Conservation (phyloP, 345 rosid genomes). For the Noccaea caerulescens region DNA sequence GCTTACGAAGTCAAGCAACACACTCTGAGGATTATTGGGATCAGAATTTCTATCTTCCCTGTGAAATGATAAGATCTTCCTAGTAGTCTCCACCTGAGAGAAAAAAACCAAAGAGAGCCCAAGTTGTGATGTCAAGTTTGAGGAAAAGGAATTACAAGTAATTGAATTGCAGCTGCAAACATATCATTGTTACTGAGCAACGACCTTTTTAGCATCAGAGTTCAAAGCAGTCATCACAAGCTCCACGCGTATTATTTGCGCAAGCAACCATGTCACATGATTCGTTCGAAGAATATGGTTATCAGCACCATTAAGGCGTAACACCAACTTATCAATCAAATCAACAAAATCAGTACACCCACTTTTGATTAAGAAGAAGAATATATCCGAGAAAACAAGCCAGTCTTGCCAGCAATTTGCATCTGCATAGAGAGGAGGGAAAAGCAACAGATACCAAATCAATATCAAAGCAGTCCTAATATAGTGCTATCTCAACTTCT, state of each 20-base stretch:
- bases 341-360: slow-evolving; percentile 96
- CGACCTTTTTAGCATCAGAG: slow-evolving; percentile 84
- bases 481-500: slow-evolving; percentile 19
- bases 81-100: slow-evolving; percentile 85
- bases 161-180: slow-evolving; percentile 27
- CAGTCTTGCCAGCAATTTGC: slow-evolving; percentile 98
- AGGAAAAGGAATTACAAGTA: slow-evolving; percentile 17
- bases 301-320: slow-evolving; percentile 68
- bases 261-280: slow-evolving; percentile 97
- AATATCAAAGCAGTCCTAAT: slow-evolving; percentile 32
- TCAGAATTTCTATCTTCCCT: slow-evolving; percentile 86
- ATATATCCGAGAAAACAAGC: slow-evolving; percentile 95
- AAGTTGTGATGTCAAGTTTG: slow-evolving; percentile 37
- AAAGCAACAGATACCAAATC: slow-evolving; percentile 37
- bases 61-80: slow-evolving; percentile 90
- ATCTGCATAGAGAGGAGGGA: slow-evolving; percentile 57
- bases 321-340: slow-evolving; percentile 92
- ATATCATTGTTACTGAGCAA: slow-evolving; percentile 8
- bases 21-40: slow-evolving; percentile 89
- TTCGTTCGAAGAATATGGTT: slow-evolving; percentile 86
- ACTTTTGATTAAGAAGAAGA: slow-evolving; percentile 84
- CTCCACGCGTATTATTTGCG: slow-evolving; percentile 84
- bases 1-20: slow-evolving; percentile 96
- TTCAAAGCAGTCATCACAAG: slow-evolving; percentile 80
- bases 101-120: slow-evolving; percentile 34